Percentiles rank a stretch among this genome's conserved stretches.
Evolutionary conservation across 2,329 filamentous ascomycete genomes (phyloP).

Genomic region (Penicillium aurantiogriseum): DNA sequence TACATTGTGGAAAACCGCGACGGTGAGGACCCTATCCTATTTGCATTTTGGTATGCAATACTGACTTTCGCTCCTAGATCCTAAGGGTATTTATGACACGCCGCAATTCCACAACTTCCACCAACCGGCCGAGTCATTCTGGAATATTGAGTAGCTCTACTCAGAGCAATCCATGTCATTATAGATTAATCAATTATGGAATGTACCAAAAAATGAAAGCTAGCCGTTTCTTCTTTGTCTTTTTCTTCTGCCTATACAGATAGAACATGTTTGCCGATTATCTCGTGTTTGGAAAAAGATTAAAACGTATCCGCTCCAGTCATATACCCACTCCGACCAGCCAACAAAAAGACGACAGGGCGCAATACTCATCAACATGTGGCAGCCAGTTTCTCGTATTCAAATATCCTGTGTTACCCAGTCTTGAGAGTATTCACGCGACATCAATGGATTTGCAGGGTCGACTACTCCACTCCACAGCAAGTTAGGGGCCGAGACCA

Average conservation of each 20-base stretch:
- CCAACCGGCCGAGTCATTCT: background rate
- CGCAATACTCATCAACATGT: background rate
- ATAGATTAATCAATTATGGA: background rate
- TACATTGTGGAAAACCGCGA: conserved; percentile 55
- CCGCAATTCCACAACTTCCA: conserved; percentile 26
- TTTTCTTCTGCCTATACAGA: background rate
- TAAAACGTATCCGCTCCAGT: background rate
- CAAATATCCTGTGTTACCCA: background rate
- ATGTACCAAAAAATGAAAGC: background rate
- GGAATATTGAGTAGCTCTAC: background rate
- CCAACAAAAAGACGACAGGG: background rate
- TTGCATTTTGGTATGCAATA: background rate
- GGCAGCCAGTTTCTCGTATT: background rate
- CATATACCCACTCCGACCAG: background rate
- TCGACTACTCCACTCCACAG: background rate
- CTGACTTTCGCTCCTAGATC: conserved; percentile 41
- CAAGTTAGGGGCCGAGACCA: background rate
- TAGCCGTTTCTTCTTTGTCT: background rate
- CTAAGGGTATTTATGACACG: conserved; percentile 52
- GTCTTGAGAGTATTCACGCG: background rate
- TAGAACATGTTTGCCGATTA: background rate
- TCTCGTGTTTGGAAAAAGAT: background rate
- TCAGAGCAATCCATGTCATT: background rate
- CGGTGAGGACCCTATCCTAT: conserved; percentile 42
- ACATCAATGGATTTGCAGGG: background rate